Conservation (phyloP, 78 protist species). For the Tieghemostelium lacteum region DNA sequence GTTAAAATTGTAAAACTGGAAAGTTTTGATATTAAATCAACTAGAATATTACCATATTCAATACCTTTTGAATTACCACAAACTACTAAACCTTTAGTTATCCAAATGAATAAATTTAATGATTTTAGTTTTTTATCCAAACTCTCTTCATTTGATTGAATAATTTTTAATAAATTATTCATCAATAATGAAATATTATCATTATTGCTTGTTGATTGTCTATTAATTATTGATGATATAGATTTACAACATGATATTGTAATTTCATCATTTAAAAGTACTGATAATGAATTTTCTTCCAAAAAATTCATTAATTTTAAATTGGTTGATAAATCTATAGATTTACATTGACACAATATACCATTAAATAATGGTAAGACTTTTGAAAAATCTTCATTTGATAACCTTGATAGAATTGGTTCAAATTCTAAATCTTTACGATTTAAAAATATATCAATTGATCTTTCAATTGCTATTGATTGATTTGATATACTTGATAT, state of each 20-base stretch:
- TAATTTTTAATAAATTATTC: not conserved
- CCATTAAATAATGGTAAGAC: slow-evolving; percentile 48
- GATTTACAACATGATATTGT: slow-evolving; percentile 29
- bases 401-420: slow-evolving; percentile 18
- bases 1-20: slow-evolving; percentile 12
- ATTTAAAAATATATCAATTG: slow-evolving; percentile 26
- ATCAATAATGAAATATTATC: not conserved
- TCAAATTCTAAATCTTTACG: not conserved
- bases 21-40: slow-evolving; percentile 9
- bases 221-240: slow-evolving; percentile 28
- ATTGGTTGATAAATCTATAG: slow-evolving; percentile 15
- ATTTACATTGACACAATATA: slow-evolving; percentile 38
- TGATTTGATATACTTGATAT: slow-evolving; percentile 13
- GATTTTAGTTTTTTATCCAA: not conserved
- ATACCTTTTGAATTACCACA: slow-evolving; percentile 37
- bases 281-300: not conserved
- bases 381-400: no score
- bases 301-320: not conserved
- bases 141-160: not conserved
- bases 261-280: not conserved
- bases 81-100: slow-evolving; percentile 28
- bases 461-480: not conserved
- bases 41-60: not conserved
- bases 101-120: slow-evolving; percentile 26
- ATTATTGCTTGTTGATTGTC: slow-evolving; percentile 3